phyloP scores from a whole-genome alignment of 495 filamentous ascomycete genomes.

The Glonium stellatum region DNA sequence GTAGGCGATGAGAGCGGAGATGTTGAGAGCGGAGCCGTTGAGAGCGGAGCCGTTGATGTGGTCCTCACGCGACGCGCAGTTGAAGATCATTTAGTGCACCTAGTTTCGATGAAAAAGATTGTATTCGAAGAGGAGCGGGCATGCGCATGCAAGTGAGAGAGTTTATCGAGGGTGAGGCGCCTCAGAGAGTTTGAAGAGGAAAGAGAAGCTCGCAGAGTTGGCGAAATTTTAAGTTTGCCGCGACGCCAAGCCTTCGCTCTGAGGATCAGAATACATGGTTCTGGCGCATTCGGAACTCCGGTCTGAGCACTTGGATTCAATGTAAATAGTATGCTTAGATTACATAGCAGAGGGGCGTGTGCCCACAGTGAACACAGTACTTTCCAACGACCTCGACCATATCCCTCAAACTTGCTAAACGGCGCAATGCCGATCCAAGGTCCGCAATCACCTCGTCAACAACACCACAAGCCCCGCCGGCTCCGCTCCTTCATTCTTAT shows the following conservation, averaged over 20 bases:
- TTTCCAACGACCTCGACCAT: conserved; percentile 5
- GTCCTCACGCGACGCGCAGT: too few species aligned
- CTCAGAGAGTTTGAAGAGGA: background rate
- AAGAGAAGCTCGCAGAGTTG: background rate
- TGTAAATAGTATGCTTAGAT: background rate
- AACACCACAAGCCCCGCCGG: too few species aligned
- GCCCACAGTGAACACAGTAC: conserved; percentile 2
- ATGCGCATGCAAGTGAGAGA: background rate
- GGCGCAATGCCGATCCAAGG: background rate
- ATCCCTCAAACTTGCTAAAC: conserved; percentile 1
- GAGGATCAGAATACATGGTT: background rate
- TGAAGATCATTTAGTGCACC: background rate
- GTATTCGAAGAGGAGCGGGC: background rate
- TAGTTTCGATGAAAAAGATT: background rate
- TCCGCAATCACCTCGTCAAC: too few species aligned
- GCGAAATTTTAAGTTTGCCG: background rate
- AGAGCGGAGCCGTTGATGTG: too few species aligned
- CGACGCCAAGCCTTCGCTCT: background rate
- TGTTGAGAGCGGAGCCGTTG: too few species aligned
- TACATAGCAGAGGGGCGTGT: background rate
- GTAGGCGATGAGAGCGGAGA: too few species aligned
- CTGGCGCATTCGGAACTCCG: background rate
- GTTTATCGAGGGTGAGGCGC: background rate
- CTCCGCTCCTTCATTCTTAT: too few species aligned
- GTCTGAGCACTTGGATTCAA: background rate